phyloP scores from a whole-genome alignment of 805 yeast species.

The Candida lessepsii region DNA sequence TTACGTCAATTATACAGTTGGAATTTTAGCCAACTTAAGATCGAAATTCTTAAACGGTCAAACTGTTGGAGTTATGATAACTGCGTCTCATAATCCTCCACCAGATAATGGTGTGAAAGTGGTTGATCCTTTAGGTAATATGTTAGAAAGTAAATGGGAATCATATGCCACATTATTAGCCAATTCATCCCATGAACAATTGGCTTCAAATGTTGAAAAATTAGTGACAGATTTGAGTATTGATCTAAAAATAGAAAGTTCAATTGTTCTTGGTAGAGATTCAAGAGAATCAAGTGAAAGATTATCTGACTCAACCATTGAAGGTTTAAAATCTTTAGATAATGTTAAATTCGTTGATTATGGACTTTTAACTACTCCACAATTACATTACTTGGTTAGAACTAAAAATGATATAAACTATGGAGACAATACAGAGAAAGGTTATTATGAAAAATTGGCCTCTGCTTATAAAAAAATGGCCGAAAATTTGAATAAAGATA shows the following conservation, averaged over 20 bases:
- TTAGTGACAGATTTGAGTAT: constrained; percentile 45
- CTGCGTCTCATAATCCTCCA: constrained; percentile 95
- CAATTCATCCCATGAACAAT: constrained; percentile 53
- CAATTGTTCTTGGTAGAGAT: constrained; percentile 76
- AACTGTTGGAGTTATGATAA: constrained; percentile 92
- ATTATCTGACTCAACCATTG: constrained; percentile 56
- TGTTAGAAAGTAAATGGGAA: constrained; percentile 87
- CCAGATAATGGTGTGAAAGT: constrained; percentile 87
- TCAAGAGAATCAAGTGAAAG: constrained; percentile 82
- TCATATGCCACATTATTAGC: constrained; percentile 75
- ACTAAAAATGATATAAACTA: constrained; percentile 62
- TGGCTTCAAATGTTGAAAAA: constrained; percentile 37
- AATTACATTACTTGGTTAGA: constrained; percentile 83
- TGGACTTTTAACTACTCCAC: constrained; percentile 88
- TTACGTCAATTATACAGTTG: constrained; percentile 80
- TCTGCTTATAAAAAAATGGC: constrained; percentile 49
- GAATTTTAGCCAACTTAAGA: constrained; percentile 77
- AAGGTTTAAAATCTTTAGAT: constrained; percentile 55
- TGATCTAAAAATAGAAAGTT: constrained; percentile 41
- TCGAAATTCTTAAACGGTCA: constrained; percentile 68
- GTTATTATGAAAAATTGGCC: constrained; percentile 67
- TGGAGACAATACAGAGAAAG: constrained; percentile 63
- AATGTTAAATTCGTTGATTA: constrained; percentile 47
- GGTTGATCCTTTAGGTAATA: constrained; percentile 91
- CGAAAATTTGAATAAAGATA: constrained; percentile 19